Conservation (phyloP, 1,284 basidiomycete species). For the Apiotrichum porosum region DNA sequence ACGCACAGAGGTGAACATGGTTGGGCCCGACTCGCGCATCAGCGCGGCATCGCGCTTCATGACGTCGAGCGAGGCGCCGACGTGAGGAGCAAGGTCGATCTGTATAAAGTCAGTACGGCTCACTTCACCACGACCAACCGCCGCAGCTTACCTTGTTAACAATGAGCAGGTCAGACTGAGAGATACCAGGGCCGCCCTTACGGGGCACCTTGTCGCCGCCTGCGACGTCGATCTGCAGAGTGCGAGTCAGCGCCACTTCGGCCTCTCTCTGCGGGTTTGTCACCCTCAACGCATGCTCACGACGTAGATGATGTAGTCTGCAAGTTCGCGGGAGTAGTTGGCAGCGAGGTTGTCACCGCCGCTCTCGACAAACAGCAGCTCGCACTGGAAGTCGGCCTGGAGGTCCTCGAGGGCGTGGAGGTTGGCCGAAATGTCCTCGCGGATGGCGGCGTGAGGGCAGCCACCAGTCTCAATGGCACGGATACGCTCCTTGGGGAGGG, state of each 20-base stretch:
- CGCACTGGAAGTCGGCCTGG: conserved; percentile 81
- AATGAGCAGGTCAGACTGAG: conserved; percentile 81
- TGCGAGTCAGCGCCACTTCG: too few species aligned
- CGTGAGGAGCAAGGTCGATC: conserved; percentile 89
- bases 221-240: conserved; percentile 55
- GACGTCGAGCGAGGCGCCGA: conserved; percentile 87
- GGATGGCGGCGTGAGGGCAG: conserved; percentile 90
- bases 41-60: conserved; percentile 89
- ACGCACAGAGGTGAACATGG: conserved; percentile 83
- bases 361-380: conserved; percentile 86
- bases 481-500: conserved; percentile 77
- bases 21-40: conserved; percentile 93
- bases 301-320: conserved; percentile 96
- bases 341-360: conserved; percentile 96
- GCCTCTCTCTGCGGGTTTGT: background rate
- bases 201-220: conserved; percentile 98
- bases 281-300: conserved; percentile 56
- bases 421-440: conserved; percentile 96
- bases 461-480: conserved; percentile 94
- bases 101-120: conserved; percentile 39
- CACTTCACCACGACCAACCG: too few species aligned
- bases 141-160: conserved; percentile 67
- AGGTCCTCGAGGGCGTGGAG: conserved; percentile 90
- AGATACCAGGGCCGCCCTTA: conserved; percentile 96
- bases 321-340: conserved; percentile 91